Conservation (phyloP, 2,329 filamentous ascomycete species). For the Ilyonectria robusta region DNA sequence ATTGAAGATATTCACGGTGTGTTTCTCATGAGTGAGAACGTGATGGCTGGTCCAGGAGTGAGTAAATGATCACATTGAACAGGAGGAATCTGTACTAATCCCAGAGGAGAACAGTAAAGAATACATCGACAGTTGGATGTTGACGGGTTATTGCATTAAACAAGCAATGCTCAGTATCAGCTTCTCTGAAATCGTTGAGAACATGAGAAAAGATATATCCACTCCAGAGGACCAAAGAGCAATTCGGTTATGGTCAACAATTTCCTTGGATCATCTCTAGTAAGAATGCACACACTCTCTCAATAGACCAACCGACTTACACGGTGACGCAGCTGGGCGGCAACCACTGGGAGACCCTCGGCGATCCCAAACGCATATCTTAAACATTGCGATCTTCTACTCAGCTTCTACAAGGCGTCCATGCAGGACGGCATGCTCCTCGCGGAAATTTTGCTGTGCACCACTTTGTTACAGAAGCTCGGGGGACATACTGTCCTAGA, state of each 20-base stretch:
- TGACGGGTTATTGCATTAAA: conserved; percentile 15
- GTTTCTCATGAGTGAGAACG: conserved; percentile 22
- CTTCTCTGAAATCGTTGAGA: conserved; percentile 6
- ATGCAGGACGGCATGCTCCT: conserved; percentile 13
- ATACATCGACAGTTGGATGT: conserved; percentile 22
- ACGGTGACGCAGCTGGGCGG: neutral
- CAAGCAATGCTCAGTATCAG: conserved; percentile 19
- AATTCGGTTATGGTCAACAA: conserved; percentile 10
- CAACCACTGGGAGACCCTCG: conserved; percentile 10
- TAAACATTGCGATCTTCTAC: conserved; percentile 18
- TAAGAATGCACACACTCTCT: neutral
- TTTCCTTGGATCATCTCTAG: conserved; percentile 16
- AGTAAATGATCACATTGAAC: neutral
- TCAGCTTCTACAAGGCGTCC: conserved; percentile 16
- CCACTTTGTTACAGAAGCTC: conserved; percentile 1
- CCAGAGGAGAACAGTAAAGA: neutral
- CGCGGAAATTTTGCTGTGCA: conserved; percentile 5
- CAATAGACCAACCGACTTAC: neutral
- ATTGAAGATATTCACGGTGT: conserved; percentile 6
- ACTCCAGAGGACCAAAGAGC: neutral
- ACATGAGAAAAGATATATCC: neutral
- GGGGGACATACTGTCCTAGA: neutral
- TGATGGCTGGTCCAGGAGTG: neutral
- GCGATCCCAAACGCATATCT: conserved; percentile 9
- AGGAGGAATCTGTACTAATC: too few species aligned